phyloP scores from a whole-genome alignment of 78 protist genomes.

The Dictyostelium brefeldianum region DNA sequence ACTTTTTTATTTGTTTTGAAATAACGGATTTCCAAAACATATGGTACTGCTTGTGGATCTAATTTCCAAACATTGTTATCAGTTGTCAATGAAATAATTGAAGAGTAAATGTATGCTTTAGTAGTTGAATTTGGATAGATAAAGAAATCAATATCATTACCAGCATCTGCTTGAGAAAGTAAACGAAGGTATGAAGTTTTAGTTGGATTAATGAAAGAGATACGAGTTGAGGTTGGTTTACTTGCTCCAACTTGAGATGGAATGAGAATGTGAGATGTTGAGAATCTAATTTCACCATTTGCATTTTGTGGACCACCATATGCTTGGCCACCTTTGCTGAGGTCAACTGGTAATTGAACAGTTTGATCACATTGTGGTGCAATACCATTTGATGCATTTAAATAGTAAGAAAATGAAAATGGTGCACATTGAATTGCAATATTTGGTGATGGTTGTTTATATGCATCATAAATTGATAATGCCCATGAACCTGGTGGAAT shows the following conservation, averaged over 20 bases:
- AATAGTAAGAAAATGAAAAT: slow-evolving; percentile 23
- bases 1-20: not conserved
- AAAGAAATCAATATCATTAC: slow-evolving; percentile 52
- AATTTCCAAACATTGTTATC: slow-evolving; percentile 50
- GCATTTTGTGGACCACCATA: slow-evolving; percentile 63
- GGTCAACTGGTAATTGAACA: slow-evolving; percentile 33
- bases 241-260: not conserved
- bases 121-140: slow-evolving; percentile 16
- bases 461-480: slow-evolving; percentile 35
- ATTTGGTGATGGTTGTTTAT: not conserved
- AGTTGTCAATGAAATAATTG: not conserved
- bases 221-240: not conserved
- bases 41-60: slow-evolving; percentile 30
- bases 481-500: slow-evolving; percentile 36
- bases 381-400: slow-evolving; percentile 1
- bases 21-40: slow-evolving; percentile 36
- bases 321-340: not conserved
- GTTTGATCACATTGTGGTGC: slow-evolving; percentile 7
- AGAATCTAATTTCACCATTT: slow-evolving; percentile 36
- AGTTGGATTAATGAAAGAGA: not conserved
- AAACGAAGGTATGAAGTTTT: slow-evolving; percentile 41
- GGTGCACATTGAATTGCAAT: slow-evolving; percentile 25
- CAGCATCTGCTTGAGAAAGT: not conserved
- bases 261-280: not conserved
- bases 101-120: not conserved